These are phyloP conservation scores for Lachnellula arida DNA, from an alignment of 2,329 filamentous ascomycete genomes.

Conservation along the genomic window DNA sequence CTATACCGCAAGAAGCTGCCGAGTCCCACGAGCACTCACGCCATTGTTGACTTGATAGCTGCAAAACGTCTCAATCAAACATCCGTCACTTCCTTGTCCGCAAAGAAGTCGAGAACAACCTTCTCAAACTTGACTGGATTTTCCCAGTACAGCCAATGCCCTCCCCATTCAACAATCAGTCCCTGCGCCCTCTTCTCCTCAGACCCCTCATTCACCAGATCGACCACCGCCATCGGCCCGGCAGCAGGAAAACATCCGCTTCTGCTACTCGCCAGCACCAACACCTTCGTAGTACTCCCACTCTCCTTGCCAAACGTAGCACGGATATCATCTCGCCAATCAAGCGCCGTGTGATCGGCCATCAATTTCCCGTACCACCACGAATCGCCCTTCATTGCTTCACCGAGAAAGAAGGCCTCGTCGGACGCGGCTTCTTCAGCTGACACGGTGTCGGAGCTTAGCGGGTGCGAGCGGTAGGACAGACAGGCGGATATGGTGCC, in stretches of 20 bases:
- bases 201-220: constrained; percentile 22
- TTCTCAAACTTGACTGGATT: constrained; percentile 25
- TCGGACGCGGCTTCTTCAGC: constrained; percentile 12
- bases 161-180: constrained; percentile 28
- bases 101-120: constrained; percentile 24
- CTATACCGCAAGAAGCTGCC: too few species aligned
- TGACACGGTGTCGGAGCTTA: constrained; percentile 12
- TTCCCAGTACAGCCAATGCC: constrained; percentile 34
- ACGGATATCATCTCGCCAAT: constrained; percentile 28
- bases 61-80: background rate
- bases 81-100: background rate
- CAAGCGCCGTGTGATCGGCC: constrained; percentile 31
- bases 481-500: constrained; percentile 30
- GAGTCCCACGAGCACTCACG: too few species aligned
- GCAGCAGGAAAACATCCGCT: constrained; percentile 32
- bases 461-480: constrained; percentile 24
- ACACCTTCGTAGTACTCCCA: constrained; percentile 20
- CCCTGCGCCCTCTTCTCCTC: constrained; percentile 18
- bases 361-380: constrained; percentile 30
- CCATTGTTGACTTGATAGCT: background rate
- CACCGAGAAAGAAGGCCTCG: constrained; percentile 27
- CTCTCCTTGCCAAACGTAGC: constrained; percentile 20
- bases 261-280: constrained; percentile 29
- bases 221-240: constrained; percentile 29
- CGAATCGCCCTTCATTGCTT: constrained; percentile 28